These are phyloP conservation scores for Primulina huaijiensis DNA, from an alignment of 257 asterid genomes.

Conservation along the genomic window DNA sequence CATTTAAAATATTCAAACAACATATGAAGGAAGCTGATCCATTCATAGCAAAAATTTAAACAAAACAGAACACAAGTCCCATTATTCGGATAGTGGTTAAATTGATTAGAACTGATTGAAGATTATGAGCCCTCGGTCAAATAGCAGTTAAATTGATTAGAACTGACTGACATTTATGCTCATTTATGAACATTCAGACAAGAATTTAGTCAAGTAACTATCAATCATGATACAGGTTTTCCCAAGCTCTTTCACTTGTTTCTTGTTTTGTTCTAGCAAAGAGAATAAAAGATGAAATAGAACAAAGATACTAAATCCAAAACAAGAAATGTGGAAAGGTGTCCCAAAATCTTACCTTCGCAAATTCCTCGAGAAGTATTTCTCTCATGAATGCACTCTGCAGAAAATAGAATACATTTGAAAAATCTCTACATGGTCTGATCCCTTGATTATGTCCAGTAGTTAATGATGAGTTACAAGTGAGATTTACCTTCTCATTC, in stretches of 20 bases:
- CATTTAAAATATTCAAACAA: too few species aligned
- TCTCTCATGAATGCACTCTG: slow-evolving; percentile 90
- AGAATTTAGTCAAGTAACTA: slow-evolving; percentile 3
- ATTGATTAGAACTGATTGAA: background rate
- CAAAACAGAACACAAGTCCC: slow-evolving; percentile 1
- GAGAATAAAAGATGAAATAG: slow-evolving; percentile 3
- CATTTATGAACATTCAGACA: slow-evolving; percentile 12
- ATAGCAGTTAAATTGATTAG: background rate
- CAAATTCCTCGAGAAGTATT: slow-evolving; percentile 72
- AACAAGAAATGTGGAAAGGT: slow-evolving; percentile 1
- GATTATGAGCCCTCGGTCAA: background rate
- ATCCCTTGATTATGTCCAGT: slow-evolving; percentile 4
- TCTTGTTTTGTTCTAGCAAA: slow-evolving; percentile 15
- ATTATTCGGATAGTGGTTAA: background rate
- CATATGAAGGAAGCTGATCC: background rate
- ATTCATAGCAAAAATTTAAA: background rate
- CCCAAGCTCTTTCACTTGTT: slow-evolving; percentile 2
- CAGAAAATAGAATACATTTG: slow-evolving; percentile 22
- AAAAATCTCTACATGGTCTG: slow-evolving; percentile 3
- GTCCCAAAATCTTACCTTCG: slow-evolving; percentile 55
- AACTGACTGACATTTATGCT: background rate
- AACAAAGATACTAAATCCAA: slow-evolving; percentile 11
- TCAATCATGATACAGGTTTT: slow-evolving; percentile 4
- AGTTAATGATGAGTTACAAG: slow-evolving; percentile 17
- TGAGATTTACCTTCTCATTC: slow-evolving; percentile 62